A percentile compares a stretch with the other conserved stretches of the same genome.
These are phyloP conservation scores for Kalaharituber pfeilii DNA, from an alignment of 2,329 filamentous ascomycete species.

Conservation along the genomic window DNA sequence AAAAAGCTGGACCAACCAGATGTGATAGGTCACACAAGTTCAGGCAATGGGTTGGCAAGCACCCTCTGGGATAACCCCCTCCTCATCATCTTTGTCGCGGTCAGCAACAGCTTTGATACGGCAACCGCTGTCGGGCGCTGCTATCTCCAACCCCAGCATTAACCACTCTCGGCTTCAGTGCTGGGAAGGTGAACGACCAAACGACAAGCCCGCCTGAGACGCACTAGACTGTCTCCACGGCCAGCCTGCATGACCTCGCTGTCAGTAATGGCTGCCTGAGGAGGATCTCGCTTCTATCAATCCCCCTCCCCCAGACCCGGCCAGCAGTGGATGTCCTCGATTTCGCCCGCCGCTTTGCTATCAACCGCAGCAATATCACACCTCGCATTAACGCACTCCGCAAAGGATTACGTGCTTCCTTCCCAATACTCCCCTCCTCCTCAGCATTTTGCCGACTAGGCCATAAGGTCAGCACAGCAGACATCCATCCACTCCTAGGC, in stretches of 20 bases:
- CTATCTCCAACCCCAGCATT: neutral
- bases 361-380: slow-evolving; percentile 1
- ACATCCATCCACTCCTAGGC: neutral
- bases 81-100: neutral
- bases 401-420: neutral
- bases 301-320: neutral
- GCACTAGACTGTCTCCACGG: neutral
- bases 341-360: neutral
- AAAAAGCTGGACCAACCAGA: neutral
- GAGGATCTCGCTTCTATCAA: neutral
- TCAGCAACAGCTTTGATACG: neutral
- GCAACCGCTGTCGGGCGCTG: neutral
- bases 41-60: neutral
- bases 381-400: neutral
- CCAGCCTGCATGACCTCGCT: neutral
- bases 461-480: neutral
- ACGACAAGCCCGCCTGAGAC: neutral
- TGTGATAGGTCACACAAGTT: neutral
- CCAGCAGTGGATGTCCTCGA: neutral
- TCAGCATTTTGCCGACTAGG: neutral
- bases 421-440: neutral
- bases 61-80: slow-evolving; percentile 1
- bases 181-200: neutral
- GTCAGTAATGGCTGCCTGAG: neutral
- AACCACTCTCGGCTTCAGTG: too few species aligned